Percentiles rank a stretch among this genome's conserved stretches.
Evolutionary conservation across 495 filamentous ascomycete species (phyloP).

Genomic region (Podospora comata): DNA sequence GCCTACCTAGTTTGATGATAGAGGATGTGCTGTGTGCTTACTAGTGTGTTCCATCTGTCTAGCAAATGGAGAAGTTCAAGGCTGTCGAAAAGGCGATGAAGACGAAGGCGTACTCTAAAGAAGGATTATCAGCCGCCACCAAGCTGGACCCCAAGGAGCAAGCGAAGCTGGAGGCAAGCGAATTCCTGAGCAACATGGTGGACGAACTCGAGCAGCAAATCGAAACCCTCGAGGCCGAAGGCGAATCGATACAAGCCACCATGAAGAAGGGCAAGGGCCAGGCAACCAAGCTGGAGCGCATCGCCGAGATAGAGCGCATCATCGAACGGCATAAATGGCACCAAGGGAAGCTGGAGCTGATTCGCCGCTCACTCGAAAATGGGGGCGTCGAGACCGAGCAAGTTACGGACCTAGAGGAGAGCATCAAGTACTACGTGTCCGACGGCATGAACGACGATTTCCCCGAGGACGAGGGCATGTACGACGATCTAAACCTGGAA

Average conservation of each 20-base stretch:
- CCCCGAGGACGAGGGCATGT: conserved; percentile 84
- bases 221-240: conserved; percentile 86
- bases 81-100: conserved; percentile 99
- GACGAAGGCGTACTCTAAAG: conserved; percentile 98
- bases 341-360: conserved; percentile 83
- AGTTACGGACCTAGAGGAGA: conserved; percentile 82
- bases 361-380: conserved; percentile 87
- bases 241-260: conserved; percentile 78
- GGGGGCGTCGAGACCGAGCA: conserved; percentile 81
- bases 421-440: conserved; percentile 91
- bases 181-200: conserved; percentile 84
- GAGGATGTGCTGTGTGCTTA: conserved; percentile 9
- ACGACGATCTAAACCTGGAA: conserved; percentile 88
- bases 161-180: conserved; percentile 78
- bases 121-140: conserved; percentile 82
- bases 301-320: conserved; percentile 76
- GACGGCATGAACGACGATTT: conserved; percentile 85
- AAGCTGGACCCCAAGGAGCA: conserved; percentile 94
- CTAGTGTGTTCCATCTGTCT: conserved; percentile 24
- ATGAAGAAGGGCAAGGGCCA: conserved; percentile 95
- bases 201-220: conserved; percentile 92
- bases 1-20: background rate
- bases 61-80: conserved; percentile 99
- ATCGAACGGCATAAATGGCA: conserved; percentile 97
- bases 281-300: conserved; percentile 71